Conservation (phyloP, 192 early-diverging fungal genomes). For the Hyaloraphidium curvatum region DNA sequence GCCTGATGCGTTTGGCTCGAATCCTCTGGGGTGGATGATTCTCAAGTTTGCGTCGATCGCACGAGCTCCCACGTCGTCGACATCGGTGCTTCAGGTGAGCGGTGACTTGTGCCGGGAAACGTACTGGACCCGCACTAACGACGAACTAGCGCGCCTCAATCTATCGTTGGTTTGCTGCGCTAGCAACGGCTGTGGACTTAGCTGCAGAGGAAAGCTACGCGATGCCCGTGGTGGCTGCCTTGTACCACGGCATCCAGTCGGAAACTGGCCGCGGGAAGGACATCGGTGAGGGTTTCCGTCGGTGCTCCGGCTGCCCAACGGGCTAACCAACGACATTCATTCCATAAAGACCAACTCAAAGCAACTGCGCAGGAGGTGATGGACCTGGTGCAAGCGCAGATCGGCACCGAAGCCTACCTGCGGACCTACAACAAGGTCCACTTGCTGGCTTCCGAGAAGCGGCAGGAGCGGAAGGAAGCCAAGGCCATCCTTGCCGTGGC, state of each 20-base stretch:
- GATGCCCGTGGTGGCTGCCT: constrained; percentile 18
- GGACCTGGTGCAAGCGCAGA: constrained; percentile 45
- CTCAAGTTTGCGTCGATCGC: too few relatives aligned
- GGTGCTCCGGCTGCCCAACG: background rate
- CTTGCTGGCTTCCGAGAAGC: constrained; percentile 33
- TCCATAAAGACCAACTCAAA: constrained; percentile 44
- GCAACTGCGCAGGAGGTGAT: constrained; percentile 60
- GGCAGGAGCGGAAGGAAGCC: constrained; percentile 39
- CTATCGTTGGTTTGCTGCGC: too few relatives aligned
- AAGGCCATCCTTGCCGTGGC: constrained; percentile 27
- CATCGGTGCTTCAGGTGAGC: too few relatives aligned
- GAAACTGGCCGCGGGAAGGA: too few relatives aligned
- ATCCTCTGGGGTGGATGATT: too few relatives aligned
- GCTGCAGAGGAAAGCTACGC: constrained; percentile 12
- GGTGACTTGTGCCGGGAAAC: too few relatives aligned
- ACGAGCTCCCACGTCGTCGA: too few relatives aligned
- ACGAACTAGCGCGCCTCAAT: too few relatives aligned
- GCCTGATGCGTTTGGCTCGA: too few relatives aligned
- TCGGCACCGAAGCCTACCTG: constrained; percentile 55
- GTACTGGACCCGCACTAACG: too few relatives aligned
- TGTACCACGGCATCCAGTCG: background rate
- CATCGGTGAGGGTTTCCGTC: too few relatives aligned
- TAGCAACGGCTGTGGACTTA: constrained; percentile 16
- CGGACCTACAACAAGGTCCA: constrained; percentile 44
- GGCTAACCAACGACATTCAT: constrained; percentile 3